Percentiles rank a stretch among this genome's conserved stretches.
These are phyloP conservation scores for Suillus hirtellus DNA, from an alignment of 768 basidiomycete genomes.

Conservation along the genomic window DNA sequence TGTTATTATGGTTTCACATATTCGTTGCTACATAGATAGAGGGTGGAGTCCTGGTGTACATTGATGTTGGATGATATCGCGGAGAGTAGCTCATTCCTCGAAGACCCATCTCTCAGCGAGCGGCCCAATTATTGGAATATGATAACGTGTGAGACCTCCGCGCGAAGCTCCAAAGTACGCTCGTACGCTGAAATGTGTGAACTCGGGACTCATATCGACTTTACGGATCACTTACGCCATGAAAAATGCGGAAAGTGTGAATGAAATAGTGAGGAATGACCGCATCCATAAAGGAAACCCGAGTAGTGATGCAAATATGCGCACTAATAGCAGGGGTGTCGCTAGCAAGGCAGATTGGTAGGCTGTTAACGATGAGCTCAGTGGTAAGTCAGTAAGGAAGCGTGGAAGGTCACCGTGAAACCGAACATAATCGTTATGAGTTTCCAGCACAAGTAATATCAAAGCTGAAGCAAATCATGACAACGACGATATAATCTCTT, in stretches of 20 bases:
- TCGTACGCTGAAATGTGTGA: constrained; percentile 38
- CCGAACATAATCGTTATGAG: constrained; percentile 72
- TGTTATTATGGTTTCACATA: background rate
- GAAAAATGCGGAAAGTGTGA: constrained; percentile 43
- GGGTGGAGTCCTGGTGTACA: background rate
- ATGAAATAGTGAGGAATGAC: constrained; percentile 46
- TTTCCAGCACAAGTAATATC: constrained; percentile 68
- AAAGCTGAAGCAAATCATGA: constrained; percentile 46
- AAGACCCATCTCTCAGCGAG: constrained; percentile 69
- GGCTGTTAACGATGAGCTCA: constrained; percentile 42
- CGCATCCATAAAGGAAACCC: constrained; percentile 54
- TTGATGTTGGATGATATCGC: background rate
- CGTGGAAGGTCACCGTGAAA: constrained; percentile 60
- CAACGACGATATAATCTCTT: constrained; percentile 6
- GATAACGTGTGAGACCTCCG: constrained; percentile 54
- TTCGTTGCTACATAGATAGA: constrained; percentile 2
- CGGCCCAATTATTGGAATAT: constrained; percentile 61
- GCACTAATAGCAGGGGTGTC: constrained; percentile 57
- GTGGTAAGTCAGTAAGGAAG: constrained; percentile 9
- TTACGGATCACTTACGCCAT: constrained; percentile 52
- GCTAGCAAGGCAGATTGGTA: constrained; percentile 78
- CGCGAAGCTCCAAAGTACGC: constrained; percentile 56
- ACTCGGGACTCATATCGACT: background rate
- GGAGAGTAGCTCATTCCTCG: constrained; percentile 48
- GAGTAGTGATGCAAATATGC: constrained; percentile 55